Conservation (phyloP, 2,329 filamentous ascomycete species). For the Massarina eburnea region DNA sequence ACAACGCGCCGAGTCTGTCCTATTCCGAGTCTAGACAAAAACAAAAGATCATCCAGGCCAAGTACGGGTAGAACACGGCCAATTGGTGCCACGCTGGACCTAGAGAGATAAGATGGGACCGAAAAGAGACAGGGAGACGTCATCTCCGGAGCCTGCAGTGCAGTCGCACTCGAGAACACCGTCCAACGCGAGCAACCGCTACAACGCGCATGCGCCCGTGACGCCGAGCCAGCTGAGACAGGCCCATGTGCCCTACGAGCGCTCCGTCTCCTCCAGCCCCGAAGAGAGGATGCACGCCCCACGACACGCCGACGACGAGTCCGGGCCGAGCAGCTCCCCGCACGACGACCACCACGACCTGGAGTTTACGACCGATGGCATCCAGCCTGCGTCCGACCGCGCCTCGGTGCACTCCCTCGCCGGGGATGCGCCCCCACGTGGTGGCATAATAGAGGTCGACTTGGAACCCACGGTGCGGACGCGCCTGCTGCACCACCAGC, state of each 20-base stretch:
- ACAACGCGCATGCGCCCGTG: conserved; percentile 36
- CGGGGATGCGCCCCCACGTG: conserved; percentile 17
- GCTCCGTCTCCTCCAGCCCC: conserved; percentile 45
- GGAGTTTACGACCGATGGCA: conserved; percentile 32
- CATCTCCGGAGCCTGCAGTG: conserved; percentile 13
- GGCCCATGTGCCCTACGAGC: conserved; percentile 44
- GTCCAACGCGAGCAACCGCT: conserved; percentile 31
- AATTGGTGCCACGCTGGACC: not conserved
- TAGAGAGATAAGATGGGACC: conserved; percentile 23
- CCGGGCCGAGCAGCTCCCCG: conserved; percentile 15
- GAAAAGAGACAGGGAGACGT: conserved; percentile 23
- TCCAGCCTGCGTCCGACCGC: conserved; percentile 34
- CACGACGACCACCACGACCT: conserved; percentile 11
- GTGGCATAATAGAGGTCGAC: conserved; percentile 26
- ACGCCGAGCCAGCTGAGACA: conserved; percentile 46
- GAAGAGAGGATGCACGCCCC: conserved; percentile 41
- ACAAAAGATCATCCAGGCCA: conserved; percentile 10
- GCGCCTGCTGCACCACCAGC: conserved; percentile 41
- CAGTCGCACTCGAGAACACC: conserved; percentile 33
- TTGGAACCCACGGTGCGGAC: conserved; percentile 41
- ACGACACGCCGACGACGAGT: conserved; percentile 22
- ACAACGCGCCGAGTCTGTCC: conserved; percentile 3
- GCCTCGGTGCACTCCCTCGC: conserved; percentile 32
- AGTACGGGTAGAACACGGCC: conserved; percentile 15
- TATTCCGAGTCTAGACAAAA: conserved; percentile 12